Percentiles rank a stretch among this genome's conserved stretches.
Evolutionary conservation across 495 filamentous ascomycete genomes (phyloP).

Genomic region (Podospora appendiculata): DNA sequence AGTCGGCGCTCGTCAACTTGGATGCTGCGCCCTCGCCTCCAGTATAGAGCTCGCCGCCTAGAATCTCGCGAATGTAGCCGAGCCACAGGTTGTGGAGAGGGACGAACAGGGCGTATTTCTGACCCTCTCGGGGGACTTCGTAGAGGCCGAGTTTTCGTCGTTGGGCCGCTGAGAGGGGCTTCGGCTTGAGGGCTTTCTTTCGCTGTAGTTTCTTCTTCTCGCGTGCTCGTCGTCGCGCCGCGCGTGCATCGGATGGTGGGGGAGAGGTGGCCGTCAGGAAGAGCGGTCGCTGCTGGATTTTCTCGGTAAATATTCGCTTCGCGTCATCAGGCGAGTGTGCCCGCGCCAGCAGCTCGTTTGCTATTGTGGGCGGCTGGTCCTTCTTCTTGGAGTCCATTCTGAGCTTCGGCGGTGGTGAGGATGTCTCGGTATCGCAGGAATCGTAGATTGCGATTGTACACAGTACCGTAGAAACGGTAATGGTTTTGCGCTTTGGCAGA

Average conservation of each 20-base stretch:
- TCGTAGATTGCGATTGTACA: too few species aligned
- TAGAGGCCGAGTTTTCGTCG: constrained; percentile 67
- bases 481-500: too few species aligned
- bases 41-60: constrained; percentile 42
- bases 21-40: constrained; percentile 43
- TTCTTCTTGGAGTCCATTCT: constrained; percentile 6
- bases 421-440: too few species aligned
- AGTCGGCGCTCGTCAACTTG: constrained; percentile 75
- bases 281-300: constrained; percentile 76
- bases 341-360: constrained; percentile 59
- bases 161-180: constrained; percentile 71
- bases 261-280: constrained; percentile 67
- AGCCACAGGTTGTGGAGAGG: constrained; percentile 73
- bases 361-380: constrained; percentile 33
- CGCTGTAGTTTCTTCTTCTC: constrained; percentile 51
- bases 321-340: constrained; percentile 68
- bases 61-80: constrained; percentile 70
- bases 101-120: constrained; percentile 69
- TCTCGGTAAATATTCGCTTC: constrained; percentile 64
- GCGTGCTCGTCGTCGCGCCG: constrained; percentile 48
- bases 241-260: constrained; percentile 53
- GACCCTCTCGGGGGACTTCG: constrained; percentile 57
- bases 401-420: background rate
- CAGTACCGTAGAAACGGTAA: too few species aligned
- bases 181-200: constrained; percentile 54